Evolutionary conservation across 179 eudicot species (phyloP), one percentile per base, ranked within the genome.

Genomic region (Patellifolia procumbens): DNA sequence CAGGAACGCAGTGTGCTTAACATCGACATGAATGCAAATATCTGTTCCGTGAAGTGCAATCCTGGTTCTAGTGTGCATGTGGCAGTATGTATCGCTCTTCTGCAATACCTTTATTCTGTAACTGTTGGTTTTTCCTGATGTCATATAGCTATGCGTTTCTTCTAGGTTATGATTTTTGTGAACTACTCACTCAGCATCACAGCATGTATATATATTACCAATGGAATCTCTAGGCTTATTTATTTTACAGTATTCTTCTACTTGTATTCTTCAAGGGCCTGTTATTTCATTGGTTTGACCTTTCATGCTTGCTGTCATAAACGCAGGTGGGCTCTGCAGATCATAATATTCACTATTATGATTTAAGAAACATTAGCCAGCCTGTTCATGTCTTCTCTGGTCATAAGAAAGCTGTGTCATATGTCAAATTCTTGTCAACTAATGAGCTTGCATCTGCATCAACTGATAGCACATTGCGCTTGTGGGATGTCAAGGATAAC

Each of bases 391-490:
- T 89, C 72, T 92, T 94, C 53, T 78, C 90, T 77, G 97, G 92
- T 56, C 98, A 94, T 62, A 82, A 80, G 55, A 94, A 94, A 81
- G 87, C 98, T 62, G 98, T 94, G 70, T 94, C 98, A 12, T 94
- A 94, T 80, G 98, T 94, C 35, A 89, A 92, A 73, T 94, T 94
- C 83, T 69, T 94, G 83, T 89, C 96, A 29, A 86, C 81, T 79
- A 88, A 85, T 66, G 98, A 94, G 74, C 94, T 94, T 81, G 96
- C 92, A 63, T 94, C 98, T 61, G 98, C 98, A 71, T 94, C 98
- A 69, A 94, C 98, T 46, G 97, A 94, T 84, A 89, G 89, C 84
- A 90, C 98, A n/a, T 81, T 94, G 84, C 89, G 96, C 42, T 87
- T 92, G 74, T 94, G 98, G 98, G 96, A 94, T 80, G 94, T 91